phyloP scores from a whole-genome alignment of 495 filamentous ascomycete genomes.

The Rhypophila decipiens region DNA sequence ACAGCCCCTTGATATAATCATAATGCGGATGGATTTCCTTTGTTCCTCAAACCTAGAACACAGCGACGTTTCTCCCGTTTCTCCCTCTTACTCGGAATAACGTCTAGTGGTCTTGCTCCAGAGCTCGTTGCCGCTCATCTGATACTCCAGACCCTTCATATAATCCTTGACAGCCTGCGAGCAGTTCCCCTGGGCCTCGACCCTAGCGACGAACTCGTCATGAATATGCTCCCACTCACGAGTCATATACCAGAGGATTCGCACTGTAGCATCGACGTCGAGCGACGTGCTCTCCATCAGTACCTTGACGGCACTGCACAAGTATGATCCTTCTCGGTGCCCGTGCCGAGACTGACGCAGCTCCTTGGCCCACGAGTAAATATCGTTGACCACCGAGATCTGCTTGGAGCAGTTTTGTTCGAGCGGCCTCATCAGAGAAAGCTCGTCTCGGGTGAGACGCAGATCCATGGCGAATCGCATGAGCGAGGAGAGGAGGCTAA shows the following conservation, averaged over 20 bases:
- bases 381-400: slow-evolving; percentile 4
- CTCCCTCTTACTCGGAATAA: too few species aligned
- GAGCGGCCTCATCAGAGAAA: background rate
- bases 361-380: slow-evolving; percentile 6
- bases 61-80: too few species aligned
- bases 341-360: background rate
- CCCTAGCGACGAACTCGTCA: background rate
- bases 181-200: background rate
- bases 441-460: background rate
- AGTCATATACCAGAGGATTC: background rate
- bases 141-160: slow-evolving; percentile 1
- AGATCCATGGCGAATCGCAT: slow-evolving; percentile 3
- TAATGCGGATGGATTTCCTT: too few species aligned
- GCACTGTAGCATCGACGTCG: background rate
- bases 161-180: background rate
- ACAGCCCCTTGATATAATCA: too few species aligned
- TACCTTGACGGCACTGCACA: slow-evolving; percentile 4
- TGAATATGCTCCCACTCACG: slow-evolving; percentile 4
- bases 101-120: slow-evolving; percentile 4
- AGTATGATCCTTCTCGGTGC: background rate
- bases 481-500: slow-evolving; percentile 1
- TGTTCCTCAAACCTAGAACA: too few species aligned
- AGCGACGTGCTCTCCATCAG: background rate
- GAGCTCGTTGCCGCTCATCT: slow-evolving; percentile 6
- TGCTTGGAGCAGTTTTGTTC: slow-evolving; percentile 6